Conservation (phyloP, 352 stramenopile genomes). For the Globisporangium apiculatum region DNA sequence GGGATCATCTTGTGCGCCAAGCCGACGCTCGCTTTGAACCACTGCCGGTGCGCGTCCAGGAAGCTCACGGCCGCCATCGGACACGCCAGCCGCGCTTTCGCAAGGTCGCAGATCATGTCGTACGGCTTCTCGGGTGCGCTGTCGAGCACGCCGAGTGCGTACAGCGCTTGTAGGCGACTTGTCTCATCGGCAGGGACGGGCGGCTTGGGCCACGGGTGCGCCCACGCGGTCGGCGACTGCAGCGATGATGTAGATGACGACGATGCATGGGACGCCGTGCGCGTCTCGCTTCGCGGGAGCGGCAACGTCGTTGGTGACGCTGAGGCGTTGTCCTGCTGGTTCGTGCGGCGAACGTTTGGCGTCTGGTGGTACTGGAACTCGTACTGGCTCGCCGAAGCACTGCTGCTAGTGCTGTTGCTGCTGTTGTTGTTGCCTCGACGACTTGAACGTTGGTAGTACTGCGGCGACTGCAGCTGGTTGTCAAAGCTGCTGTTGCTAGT, state of each 20-base stretch:
- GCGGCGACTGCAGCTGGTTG: constrained; percentile 2
- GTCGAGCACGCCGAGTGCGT: constrained; percentile 53
- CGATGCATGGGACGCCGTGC: constrained; percentile 4
- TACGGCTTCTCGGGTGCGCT: constrained; percentile 51
- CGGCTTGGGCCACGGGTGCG: constrained; percentile 66
- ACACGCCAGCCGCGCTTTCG: constrained; percentile 53
- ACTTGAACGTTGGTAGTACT: constrained; percentile 8
- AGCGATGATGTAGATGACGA: constrained; percentile 1
- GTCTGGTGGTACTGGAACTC: constrained; percentile 4
- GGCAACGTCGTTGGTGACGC: neutral
- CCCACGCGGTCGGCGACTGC: constrained; percentile 22
- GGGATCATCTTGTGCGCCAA: constrained; percentile 72
- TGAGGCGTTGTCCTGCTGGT: neutral
- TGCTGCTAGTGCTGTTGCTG: constrained; percentile 2
- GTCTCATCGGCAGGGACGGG: constrained; percentile 47
- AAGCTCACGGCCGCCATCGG: constrained; percentile 79
- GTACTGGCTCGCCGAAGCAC: neutral
- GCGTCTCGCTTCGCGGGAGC: constrained; percentile 14
- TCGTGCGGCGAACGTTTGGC: constrained; percentile 4
- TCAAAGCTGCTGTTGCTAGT: constrained; percentile 5
- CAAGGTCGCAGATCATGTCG: constrained; percentile 75
- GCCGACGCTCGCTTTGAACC: constrained; percentile 70
- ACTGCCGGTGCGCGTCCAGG: constrained; percentile 68
- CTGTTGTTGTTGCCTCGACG: constrained; percentile 19
- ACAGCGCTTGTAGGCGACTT: constrained; percentile 40